Evolutionary conservation across 2,329 filamentous ascomycete species (phyloP).

Genomic region (Beauveria varroae): DNA sequence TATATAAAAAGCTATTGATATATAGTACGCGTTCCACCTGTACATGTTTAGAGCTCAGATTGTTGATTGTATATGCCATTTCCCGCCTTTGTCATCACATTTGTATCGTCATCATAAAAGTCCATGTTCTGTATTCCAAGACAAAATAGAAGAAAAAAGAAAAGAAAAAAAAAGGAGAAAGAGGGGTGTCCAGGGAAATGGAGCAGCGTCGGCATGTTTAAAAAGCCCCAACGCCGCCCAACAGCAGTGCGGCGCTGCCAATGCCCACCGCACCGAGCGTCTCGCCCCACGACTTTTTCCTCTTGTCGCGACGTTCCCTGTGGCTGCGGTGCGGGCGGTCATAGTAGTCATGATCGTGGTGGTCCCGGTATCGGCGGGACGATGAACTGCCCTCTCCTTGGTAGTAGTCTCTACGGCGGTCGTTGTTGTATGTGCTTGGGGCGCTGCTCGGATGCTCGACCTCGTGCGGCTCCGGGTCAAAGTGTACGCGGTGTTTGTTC

Average conservation of each 20-base stretch:
- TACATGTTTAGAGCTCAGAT: not conserved
- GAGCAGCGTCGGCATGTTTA: slow-evolving; percentile 7
- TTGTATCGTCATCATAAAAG: not conserved
- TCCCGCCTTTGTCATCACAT: not conserved
- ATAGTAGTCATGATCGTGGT: slow-evolving; percentile 14
- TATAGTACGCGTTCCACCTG: not conserved
- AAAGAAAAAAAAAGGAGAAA: not conserved
- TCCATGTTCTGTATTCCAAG: not conserved
- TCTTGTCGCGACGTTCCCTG: slow-evolving; percentile 24
- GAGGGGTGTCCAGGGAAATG: not conserved
- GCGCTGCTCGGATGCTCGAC: slow-evolving; percentile 26
- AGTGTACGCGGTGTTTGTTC: slow-evolving; percentile 49
- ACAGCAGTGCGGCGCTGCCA: slow-evolving; percentile 51
- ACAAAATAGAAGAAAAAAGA: not conserved
- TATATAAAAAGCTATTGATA: not conserved
- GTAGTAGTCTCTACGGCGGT: slow-evolving; percentile 20
- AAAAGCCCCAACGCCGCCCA: slow-evolving; percentile 38
- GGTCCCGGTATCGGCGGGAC: slow-evolving; percentile 17
- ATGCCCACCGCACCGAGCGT: slow-evolving; percentile 51
- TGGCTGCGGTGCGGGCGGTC: slow-evolving; percentile 24
- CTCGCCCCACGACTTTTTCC: slow-evolving; percentile 43
- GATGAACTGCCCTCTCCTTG: slow-evolving; percentile 18
- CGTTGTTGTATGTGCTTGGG: slow-evolving; percentile 23
- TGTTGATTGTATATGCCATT: not conserved
- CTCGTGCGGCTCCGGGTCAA: slow-evolving; percentile 41